Evolutionary conservation across 2,329 filamentous ascomycete species (phyloP), one percentile per base, ranked within the genome.

Genomic region (Talaromyces sp.): DNA sequence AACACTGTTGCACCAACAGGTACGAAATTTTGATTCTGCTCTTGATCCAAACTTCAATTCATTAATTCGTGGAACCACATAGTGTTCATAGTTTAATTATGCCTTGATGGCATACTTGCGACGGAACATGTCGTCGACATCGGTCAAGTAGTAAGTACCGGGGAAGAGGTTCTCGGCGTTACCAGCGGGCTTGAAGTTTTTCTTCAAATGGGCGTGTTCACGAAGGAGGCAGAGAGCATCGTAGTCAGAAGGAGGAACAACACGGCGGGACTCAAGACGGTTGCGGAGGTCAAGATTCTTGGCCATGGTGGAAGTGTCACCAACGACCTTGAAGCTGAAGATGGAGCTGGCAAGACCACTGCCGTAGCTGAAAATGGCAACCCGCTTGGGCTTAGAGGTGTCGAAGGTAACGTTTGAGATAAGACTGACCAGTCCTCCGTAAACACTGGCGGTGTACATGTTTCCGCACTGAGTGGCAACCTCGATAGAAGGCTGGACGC

Each of bases 91-190:
- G 4, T 6, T 31, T 31, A 37, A n/a, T 75, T 86, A 93, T 78
- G 85, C 88, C 85, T 93, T 91, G 81, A 93, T 77, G 64, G 84
- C 81, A 80, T 95, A 95, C 76, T 86, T 86, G 73, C 91, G 87
- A 82, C 90, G 89, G 88, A 91, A 95, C 90, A 92, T 92, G 72
- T 92, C 90, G 74, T 95, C 91, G 57, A 95, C 86, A 77, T 89
- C 88, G 74, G 87, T 87, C 66, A 95, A 85, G 82, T 93, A 95
- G 83, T 94, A 95, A 25, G 88, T 87, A 66, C 87, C 89, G 66
- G 85, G 80, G 67, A 77, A 75, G 65, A 95, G 85, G 70, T 86
- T 90, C 54, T 90, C 89, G 33, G 84, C 74, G 62, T 87, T 87
- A 65, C 91, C 91, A 73, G 84, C 78, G 67, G 91, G 91, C 69